A percentile compares a stretch with the other conserved stretches of the same genome.
Evolutionary conservation across 352 stramenopile species (phyloP).

Genomic region (Globisporangium parvum): DNA sequence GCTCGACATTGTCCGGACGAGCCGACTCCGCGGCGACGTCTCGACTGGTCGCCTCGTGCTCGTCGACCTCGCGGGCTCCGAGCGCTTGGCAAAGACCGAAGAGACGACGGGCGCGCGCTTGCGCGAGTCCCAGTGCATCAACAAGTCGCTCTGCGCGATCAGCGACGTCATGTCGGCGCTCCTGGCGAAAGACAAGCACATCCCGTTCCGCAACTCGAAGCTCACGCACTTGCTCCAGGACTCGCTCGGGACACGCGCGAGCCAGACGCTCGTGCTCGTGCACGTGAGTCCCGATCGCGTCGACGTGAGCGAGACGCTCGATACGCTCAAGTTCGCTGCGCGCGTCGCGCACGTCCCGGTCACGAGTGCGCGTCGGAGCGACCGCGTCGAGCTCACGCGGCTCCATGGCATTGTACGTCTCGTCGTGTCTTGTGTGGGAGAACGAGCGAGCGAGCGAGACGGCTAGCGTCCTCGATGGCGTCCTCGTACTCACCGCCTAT

Average conservation of each 20-base stretch:
- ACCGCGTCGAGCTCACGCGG: conserved; percentile 54
- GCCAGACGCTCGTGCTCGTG: conserved; percentile 50
- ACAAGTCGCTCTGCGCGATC: conserved; percentile 73
- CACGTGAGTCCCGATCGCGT: conserved; percentile 46
- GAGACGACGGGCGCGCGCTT: conserved; percentile 30
- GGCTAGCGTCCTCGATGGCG: too few species aligned
- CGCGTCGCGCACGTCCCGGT: conserved; percentile 43
- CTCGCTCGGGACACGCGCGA: conserved; percentile 38
- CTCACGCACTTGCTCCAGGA: conserved; percentile 82
- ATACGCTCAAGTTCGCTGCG: conserved; percentile 73
- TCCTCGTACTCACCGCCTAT: neutral
- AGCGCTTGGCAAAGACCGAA: conserved; percentile 46
- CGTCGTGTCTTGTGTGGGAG: neutral
- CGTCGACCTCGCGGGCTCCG: conserved; percentile 77
- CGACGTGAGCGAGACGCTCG: conserved; percentile 67
- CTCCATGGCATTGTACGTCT: conserved; percentile 53
- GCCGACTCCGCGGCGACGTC: conserved; percentile 30
- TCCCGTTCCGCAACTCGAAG: conserved; percentile 83
- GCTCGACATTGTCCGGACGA: conserved; percentile 49
- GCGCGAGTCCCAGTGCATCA: conserved; percentile 73
- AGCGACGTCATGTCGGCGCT: conserved; percentile 65
- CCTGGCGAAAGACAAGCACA: conserved; percentile 71
- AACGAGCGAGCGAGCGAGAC: neutral
- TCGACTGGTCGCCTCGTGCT: conserved; percentile 47
- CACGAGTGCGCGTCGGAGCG: conserved; percentile 29